phyloP scores from a whole-genome alignment of 805 yeast species.

The Myxozyma nipponensis region DNA sequence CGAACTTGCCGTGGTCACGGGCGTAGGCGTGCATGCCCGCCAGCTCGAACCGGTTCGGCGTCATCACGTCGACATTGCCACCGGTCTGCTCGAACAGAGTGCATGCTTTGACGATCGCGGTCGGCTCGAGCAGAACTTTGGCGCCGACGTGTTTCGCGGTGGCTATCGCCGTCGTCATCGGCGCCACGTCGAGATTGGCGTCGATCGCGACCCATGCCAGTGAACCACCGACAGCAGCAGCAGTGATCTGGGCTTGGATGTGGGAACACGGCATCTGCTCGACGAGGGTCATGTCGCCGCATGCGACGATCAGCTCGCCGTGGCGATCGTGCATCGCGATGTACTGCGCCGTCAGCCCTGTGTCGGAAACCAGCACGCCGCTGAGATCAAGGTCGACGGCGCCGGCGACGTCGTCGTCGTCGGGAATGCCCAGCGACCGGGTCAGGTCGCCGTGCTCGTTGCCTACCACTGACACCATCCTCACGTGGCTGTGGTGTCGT shows the following conservation, averaged over 20 bases:
- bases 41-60: slow-evolving; percentile 71
- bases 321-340: slow-evolving; percentile 57
- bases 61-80: slow-evolving; percentile 42
- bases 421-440: slow-evolving; percentile 13
- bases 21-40: slow-evolving; percentile 52
- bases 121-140: slow-evolving; percentile 65
- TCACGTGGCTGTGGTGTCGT: slow-evolving; percentile 11
- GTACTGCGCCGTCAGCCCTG: slow-evolving; percentile 60
- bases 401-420: neutral
- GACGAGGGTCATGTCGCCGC: slow-evolving; percentile 78
- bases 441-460: slow-evolving; percentile 41
- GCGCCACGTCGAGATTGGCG: slow-evolving; percentile 55
- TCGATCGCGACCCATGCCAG: slow-evolving; percentile 52
- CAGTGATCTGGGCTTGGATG: slow-evolving; percentile 42
- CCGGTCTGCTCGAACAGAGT: slow-evolving; percentile 1
- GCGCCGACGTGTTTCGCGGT: slow-evolving; percentile 33
- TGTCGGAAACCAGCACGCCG: slow-evolving; percentile 31
- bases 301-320: slow-evolving; percentile 69
- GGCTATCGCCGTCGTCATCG: slow-evolving; percentile 40
- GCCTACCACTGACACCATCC: slow-evolving; percentile 60
- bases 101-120: slow-evolving; percentile 61
- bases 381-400: slow-evolving; percentile 11
- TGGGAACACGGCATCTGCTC: slow-evolving; percentile 45
- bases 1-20: slow-evolving; percentile 41
- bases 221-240: slow-evolving; percentile 32